Conservation (phyloP, 2,329 filamentous ascomycete genomes). For the Mycosphaerella sp. region DNA sequence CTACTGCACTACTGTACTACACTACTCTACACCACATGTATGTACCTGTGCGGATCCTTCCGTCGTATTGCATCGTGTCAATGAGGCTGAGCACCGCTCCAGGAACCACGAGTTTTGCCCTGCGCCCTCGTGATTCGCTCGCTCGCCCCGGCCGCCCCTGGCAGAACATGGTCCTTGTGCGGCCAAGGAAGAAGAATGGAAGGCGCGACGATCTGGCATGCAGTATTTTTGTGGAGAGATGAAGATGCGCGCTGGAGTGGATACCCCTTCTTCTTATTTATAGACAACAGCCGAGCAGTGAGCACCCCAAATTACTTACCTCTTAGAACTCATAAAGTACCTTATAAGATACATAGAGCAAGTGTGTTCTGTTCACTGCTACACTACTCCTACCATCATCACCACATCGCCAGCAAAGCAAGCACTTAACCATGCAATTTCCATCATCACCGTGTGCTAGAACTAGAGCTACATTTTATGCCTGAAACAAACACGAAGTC, state of each 20-base stretch:
- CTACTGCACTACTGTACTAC: too few species aligned
- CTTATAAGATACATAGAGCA: too few species aligned
- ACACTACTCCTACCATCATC: too few species aligned
- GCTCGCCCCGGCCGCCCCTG: background rate
- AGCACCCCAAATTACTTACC: too few species aligned
- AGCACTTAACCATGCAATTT: background rate
- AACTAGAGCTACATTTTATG: too few species aligned
- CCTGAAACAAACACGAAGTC: background rate
- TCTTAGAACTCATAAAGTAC: too few species aligned
- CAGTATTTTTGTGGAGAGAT: background rate
- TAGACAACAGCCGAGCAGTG: too few species aligned
- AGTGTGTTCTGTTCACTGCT: too few species aligned
- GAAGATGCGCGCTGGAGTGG: background rate
- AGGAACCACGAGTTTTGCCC: background rate
- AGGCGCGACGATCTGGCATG: background rate
- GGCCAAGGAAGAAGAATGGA: background rate
- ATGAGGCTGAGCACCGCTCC: background rate
- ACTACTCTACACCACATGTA: background rate
- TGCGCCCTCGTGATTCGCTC: background rate
- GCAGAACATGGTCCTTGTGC: background rate
- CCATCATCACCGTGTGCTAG: background rate
- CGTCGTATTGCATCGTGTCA: background rate
- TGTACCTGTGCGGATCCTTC: background rate
- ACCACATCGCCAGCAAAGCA: background rate
- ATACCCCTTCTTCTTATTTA: background rate